phyloP scores from a whole-genome alignment of 1,139 yeast genomes.

The Candida neerlandica region DNA sequence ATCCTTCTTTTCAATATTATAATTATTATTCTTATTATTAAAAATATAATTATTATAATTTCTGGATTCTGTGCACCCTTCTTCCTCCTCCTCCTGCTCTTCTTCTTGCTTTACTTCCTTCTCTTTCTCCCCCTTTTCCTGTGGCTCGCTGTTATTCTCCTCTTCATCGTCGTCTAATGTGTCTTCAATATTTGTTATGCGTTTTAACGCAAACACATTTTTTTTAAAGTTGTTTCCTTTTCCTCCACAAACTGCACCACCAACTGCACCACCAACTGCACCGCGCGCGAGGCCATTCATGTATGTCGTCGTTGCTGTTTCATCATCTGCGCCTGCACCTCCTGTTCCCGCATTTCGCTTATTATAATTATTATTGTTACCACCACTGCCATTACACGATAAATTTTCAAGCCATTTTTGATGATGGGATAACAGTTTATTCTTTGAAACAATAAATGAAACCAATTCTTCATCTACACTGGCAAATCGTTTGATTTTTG shows the following conservation, averaged over 20 bases:
- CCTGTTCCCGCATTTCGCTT: not conserved
- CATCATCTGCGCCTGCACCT: not conserved
- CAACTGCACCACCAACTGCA: too few species aligned
- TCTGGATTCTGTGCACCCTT: not conserved
- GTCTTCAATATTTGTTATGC: slow-evolving; percentile 9
- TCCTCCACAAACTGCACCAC: not conserved
- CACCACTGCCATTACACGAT: not conserved
- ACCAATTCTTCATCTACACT: slow-evolving; percentile 3
- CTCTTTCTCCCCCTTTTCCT: too few species aligned
- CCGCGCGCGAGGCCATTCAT: too few species aligned
- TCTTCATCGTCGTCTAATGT: slow-evolving; percentile 4
- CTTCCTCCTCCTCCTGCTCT: not conserved
- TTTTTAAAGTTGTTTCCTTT: not conserved
- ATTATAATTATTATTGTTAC: not conserved
- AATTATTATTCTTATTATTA: not conserved
- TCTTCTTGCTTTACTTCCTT: too few species aligned
- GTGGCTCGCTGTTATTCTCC: not conserved
- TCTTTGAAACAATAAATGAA: slow-evolving; percentile 3
- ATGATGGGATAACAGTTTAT: slow-evolving; percentile 5
- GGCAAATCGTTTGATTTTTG: not conserved
- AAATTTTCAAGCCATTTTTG: slow-evolving; percentile 1
- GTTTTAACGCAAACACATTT: not conserved
- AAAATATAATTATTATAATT: not conserved
- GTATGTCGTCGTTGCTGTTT: too few species aligned
- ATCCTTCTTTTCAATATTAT: too few species aligned